Conservation (phyloP, 2,329 filamentous ascomycete species). For the Paraconiothyrium brasiliense region DNA sequence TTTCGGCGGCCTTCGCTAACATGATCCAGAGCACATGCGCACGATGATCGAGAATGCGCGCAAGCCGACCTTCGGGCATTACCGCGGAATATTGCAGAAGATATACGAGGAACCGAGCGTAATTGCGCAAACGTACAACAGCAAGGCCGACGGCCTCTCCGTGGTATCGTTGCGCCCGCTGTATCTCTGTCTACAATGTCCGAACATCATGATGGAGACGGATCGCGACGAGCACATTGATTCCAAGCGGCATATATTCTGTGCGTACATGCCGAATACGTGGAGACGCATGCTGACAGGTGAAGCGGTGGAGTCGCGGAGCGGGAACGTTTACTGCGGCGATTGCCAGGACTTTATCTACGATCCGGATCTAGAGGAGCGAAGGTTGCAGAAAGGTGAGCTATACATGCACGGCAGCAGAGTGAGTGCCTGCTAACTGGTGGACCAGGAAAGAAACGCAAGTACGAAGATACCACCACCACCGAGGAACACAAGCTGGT, state of each 20-base stretch:
- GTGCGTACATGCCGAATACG: slow-evolving; percentile 57
- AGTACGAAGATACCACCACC: slow-evolving; percentile 72
- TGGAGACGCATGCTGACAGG: slow-evolving; percentile 27
- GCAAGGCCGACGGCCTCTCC: slow-evolving; percentile 61
- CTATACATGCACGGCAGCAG: not conserved
- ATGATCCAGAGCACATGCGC: slow-evolving; percentile 73
- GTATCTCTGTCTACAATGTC: slow-evolving; percentile 74
- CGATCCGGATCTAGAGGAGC: slow-evolving; percentile 80
- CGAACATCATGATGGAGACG: slow-evolving; percentile 71
- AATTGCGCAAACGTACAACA: slow-evolving; percentile 70
- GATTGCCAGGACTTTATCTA: slow-evolving; percentile 85
- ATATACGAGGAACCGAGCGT: slow-evolving; percentile 74
- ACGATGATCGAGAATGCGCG: slow-evolving; percentile 72
- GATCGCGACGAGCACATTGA: slow-evolving; percentile 73
- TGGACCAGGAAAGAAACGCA: slow-evolving; percentile 70
- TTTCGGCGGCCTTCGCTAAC: slow-evolving; percentile 28
- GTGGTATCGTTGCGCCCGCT: slow-evolving; percentile 59
- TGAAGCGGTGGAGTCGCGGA: slow-evolving; percentile 79
- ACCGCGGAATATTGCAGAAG: slow-evolving; percentile 74
- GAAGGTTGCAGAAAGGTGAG: slow-evolving; percentile 75
- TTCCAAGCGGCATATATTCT: slow-evolving; percentile 77
- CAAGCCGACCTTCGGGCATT: slow-evolving; percentile 75
- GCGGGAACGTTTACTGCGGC: slow-evolving; percentile 79
- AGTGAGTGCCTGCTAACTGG: slow-evolving; percentile 32
- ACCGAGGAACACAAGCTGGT: slow-evolving; percentile 79